Base-by-base conservation (phyloP, 352 stramenopile species). In the Pythium dissotocum region DNA sequence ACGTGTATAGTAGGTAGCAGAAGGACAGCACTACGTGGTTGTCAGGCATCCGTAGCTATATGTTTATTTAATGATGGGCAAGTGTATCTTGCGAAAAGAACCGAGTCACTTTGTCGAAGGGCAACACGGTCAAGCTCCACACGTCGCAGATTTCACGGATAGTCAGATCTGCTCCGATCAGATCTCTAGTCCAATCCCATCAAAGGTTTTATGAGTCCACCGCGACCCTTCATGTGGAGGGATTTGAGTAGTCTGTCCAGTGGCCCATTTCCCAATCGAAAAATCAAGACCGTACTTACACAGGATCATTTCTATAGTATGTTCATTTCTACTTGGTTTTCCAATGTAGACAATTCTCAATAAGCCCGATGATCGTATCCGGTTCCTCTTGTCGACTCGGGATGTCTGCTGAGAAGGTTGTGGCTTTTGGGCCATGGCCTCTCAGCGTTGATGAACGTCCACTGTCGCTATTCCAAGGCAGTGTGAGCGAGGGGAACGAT, bases 271-370 rank as follows among this genome's bases (percentile, higher is more conserved):
- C 21, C 21, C 21, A 24, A 24, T 24, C 21, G 21, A 24, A 24
- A 24, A 24, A 24, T 24, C 48, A 70, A 64, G 63, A 62, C 62
- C 61, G 61, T 68, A 68, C 61, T 61, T 61, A 61, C 51, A 68
- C 61, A 68, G 61, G 61, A 70, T 70, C 63, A 70, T 70, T 70
- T 70, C 63, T 70, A n/a, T n/a, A n/a, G n/a, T n/a, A n/a, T n/a
- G n/a, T n/a, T n/a, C n/a, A n/a, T n/a, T n/a, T n/a, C n/a, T n/a
- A n/a, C n/a, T n/a, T n/a, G n/a, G n/a, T n/a, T n/a, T n/a, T n/a
- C n/a, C n/a, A n/a, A n/a, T n/a, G n/a, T n/a, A n/a, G n/a, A n/a
- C n/a, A n/a, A n/a, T n/a, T 30, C 28, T 30, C 28, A 30, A 30
- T 30, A 30, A 30, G 28, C 28, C 28, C 28, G 35, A 40, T 9